phyloP scores from a whole-genome alignment of 2,329 filamentous ascomycete genomes.

The Claviceps digitariae region DNA sequence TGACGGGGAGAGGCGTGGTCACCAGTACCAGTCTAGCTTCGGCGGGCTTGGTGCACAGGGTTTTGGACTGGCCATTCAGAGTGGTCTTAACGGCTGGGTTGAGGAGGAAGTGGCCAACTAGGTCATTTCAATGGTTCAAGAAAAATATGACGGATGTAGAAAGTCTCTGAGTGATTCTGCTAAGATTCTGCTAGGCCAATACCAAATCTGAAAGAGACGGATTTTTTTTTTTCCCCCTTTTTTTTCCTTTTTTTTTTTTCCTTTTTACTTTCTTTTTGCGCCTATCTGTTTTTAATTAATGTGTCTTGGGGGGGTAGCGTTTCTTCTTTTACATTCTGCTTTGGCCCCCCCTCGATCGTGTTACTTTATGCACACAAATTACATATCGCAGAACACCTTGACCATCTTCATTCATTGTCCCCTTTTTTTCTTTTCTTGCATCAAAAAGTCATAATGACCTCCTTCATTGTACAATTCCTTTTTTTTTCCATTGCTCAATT shows the following conservation, averaged over 20 bases:
- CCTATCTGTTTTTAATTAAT: background rate
- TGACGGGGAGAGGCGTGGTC: slow-evolving; percentile 45
- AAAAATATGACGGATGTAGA: background rate
- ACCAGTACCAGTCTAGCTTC: slow-evolving; percentile 53
- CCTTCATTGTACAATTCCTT: slow-evolving; percentile 20
- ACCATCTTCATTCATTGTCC: background rate
- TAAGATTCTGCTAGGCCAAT: background rate
- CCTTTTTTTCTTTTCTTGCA: slow-evolving; percentile 4
- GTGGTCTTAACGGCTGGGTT: slow-evolving; percentile 52
- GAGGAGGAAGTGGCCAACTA: slow-evolving; percentile 53
- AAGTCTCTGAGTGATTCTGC: background rate
- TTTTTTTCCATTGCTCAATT: slow-evolving; percentile 7
- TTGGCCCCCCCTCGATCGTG: background rate
- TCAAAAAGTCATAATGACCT: background rate
- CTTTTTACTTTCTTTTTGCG: slow-evolving; percentile 2
- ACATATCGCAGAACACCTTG: background rate
- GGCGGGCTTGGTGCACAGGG: slow-evolving; percentile 43
- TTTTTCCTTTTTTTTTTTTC: slow-evolving; percentile 4
- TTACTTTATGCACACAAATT: background rate
- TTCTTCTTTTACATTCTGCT: slow-evolving; percentile 1
- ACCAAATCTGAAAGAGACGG: slow-evolving; percentile 11
- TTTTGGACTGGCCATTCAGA: slow-evolving; percentile 49
- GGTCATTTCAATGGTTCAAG: slow-evolving; percentile 7
- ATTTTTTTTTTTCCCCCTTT: slow-evolving; percentile 30
- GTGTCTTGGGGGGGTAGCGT: background rate